Base-by-base conservation (phyloP, 75 land plant genomes). In the Isoetes taiwanensis region DNA sequence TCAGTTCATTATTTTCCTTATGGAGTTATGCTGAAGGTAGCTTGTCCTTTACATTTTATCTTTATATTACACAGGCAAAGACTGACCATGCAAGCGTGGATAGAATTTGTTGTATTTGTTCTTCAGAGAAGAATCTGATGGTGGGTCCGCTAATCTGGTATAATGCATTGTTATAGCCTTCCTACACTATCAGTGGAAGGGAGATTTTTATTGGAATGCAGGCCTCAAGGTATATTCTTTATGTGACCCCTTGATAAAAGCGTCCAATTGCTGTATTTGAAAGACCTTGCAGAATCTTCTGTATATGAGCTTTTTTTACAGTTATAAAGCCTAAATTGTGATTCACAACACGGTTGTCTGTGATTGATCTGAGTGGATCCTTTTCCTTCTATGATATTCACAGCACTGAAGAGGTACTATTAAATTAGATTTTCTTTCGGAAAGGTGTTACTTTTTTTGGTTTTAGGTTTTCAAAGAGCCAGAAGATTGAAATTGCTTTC, bases 61-160 rank as follows among this genome's bases (percentile, higher is more conserved):
- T 28, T 26, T 14, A 60, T 35, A 34, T 11, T 29, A 43, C 26
- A 37, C 55, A 23, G 29, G 37, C 32, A 46, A 39, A 58, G 30
- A 46, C 59, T 52, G 21, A 19, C 8, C 1, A 50, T 6, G 42
- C 24, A 16, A 34, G 39, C 34, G 19, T 39, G 32, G 74, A 71
- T 35, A 59, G 65, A 31, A 71, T 71, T 5, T 62, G 74, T 35
- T 71, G 74, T 46, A 39, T 71, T n/a, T 71, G 67, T 42, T 65
- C 61, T 32, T 65, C 74, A 12, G 43, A 52, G 4, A 41, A 32
- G 25, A 52, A 34, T 59, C 28, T 71, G 8, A 48, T 64, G 63
- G 41, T 71, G 21, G 69, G 69, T n/a, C 3, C 55, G 74, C 39
- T 67, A 71, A 32, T 71, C 74, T 50, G 74, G 74, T 12, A 54